Percentiles rank a stretch among this genome's conserved stretches.
phyloP scores from a whole-genome alignment of 1,139 yeast species.

The Blastobotrys indianensis region DNA sequence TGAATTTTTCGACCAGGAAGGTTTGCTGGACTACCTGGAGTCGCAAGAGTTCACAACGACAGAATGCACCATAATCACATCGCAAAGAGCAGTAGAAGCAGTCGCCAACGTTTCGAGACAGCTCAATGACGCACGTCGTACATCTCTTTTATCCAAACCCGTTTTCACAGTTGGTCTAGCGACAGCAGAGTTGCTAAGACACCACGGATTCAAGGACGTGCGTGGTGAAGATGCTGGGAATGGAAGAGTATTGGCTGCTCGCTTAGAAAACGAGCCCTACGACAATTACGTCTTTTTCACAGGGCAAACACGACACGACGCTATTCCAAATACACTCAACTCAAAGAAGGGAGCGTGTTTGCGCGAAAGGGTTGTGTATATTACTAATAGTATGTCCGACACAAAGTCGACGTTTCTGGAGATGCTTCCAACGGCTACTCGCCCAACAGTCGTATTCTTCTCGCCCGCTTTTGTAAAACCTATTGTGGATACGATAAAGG shows the following conservation, averaged over 20 bases:
- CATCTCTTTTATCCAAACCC: conserved; percentile 38
- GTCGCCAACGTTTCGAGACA: conserved; percentile 2
- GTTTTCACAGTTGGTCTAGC: conserved; percentile 94
- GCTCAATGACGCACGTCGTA: conserved; percentile 2
- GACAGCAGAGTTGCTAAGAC: conserved; percentile 54
- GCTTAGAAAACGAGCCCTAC: conserved; percentile 34
- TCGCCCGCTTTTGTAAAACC: conserved; percentile 83
- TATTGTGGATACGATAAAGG: conserved; percentile 41
- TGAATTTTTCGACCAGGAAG: conserved; percentile 45
- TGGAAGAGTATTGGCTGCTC: conserved; percentile 62
- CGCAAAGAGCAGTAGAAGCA: conserved; percentile 89
- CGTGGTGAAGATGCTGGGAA: conserved; percentile 81
- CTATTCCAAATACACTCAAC: conserved; percentile 59
- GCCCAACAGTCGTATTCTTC: conserved; percentile 56
- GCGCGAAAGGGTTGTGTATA: conserved; percentile 62
- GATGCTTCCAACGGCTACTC: neutral
- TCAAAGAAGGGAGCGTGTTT: conserved; percentile 43
- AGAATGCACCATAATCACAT: conserved; percentile 67
- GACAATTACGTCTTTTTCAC: conserved; percentile 63
- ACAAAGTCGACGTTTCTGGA: conserved; percentile 28
- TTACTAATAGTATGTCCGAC: conserved; percentile 50
- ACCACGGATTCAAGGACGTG: conserved; percentile 61
- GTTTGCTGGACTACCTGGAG: conserved; percentile 40
- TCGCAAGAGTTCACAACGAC: conserved; percentile 40
- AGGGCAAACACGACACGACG: conserved; percentile 79